phyloP scores from a whole-genome alignment of 345 rosid genomes.

The Heritiera fomes region DNA sequence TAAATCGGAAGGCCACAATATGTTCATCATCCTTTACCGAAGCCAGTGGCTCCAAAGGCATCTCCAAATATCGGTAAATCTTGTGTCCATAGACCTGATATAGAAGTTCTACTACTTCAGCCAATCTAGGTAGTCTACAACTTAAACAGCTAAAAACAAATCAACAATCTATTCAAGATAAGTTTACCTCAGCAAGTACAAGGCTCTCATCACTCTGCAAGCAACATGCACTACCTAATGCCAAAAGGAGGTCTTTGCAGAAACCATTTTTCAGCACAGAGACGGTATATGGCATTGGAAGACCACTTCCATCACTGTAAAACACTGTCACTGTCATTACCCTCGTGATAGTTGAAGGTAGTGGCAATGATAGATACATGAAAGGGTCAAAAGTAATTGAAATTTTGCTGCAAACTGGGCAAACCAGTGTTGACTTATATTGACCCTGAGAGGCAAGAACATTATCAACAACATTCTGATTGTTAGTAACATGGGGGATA shows the following conservation, averaged over 20 bases:
- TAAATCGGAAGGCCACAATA: constrained; percentile 79
- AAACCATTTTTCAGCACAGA: constrained; percentile 70
- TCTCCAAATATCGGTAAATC: constrained; percentile 59
- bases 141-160: constrained; percentile 1
- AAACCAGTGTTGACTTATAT: constrained; percentile 90
- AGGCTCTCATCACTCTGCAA: constrained; percentile 74
- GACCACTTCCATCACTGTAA: constrained; percentile 70
- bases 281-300: constrained; percentile 77
- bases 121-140: constrained; percentile 11
- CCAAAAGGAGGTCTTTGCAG: constrained; percentile 70
- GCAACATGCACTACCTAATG: constrained; percentile 74
- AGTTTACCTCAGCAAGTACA: constrained; percentile 75
- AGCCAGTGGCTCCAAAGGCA: constrained; percentile 47
- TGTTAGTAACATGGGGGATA: constrained; percentile 12
- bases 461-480: constrained; percentile 21
- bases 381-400: constrained; percentile 95
- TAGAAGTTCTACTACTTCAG: constrained; percentile 24
- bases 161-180: constrained; percentile 4
- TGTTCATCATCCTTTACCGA: constrained; percentile 73
- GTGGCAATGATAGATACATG: constrained; percentile 91
- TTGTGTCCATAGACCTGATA: constrained; percentile 63
- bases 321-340: constrained; percentile 83
- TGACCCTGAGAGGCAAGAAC: constrained; percentile 69
- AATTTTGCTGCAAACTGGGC: constrained; percentile 81
- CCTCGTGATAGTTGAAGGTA: constrained; percentile 78